Base-by-base conservation (phyloP, 257 asterid species). In the Solanum neorickii region DNA sequence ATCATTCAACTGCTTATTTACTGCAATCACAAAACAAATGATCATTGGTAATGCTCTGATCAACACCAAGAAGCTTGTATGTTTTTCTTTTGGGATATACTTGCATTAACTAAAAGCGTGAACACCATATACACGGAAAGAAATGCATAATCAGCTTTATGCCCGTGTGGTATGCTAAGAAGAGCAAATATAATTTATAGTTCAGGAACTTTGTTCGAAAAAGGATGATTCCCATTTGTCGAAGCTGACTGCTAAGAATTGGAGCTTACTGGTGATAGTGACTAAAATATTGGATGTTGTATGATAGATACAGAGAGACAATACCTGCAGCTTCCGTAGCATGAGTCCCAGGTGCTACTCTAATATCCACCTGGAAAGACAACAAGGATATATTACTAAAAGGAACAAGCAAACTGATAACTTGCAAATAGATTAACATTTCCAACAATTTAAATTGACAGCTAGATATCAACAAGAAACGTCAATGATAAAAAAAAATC, bases 241-340 rank as follows among this genome's bases (percentile, higher is more conserved):
- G 6, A 4, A 46, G 84, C 41, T 27, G 66, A 27, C 39, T 13
- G 37, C 56, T 1, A n/a, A 25, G n/a, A 14, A 15, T 14, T 42
- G 12, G 27, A 35, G 47, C 14, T 73, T 0, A 42, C 23, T n/a
- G 60, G 62, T 44, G 25, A 44, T 2, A 33, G 37, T 44, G 1
- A 77, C 7, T 74, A 74, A 74, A 20, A 11, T 37, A 37, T 35
- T 37, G 31, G 59, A 41, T 41, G 59, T 3, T 41, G 82, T 35
- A 75, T 41, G 82, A 66, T 4, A 11, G 86, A 87, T 77, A 83
- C 62, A 83, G 86, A 86, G 86, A 66, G 87, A 87, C 76, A 86
- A 88, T 75, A 96, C 99, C 99, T 95, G 98, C 96, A 92, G 95
- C 99, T 92, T 96, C 99, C 1, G 98, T 94, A 44, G 97, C 97